phyloP scores from a whole-genome alignment of 1,139 yeast species.

The Saccharomyces pastorianus region DNA sequence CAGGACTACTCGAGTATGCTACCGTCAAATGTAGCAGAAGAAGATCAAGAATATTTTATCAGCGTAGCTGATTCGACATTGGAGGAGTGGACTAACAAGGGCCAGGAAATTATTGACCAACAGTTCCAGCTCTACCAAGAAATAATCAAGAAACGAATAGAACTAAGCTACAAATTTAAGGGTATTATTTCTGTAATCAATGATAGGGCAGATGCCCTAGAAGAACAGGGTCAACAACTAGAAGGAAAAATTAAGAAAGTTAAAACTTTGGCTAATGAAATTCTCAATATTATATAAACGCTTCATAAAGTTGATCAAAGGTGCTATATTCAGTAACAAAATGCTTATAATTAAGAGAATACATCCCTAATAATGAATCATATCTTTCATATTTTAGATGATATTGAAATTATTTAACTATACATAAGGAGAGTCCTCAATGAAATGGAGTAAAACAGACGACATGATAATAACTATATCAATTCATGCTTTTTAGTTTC shows the following conservation, averaged over 20 bases:
- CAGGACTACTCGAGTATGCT: conserved; percentile 9
- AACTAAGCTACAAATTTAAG: conserved; percentile 35
- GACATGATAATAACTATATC: conserved; percentile 5
- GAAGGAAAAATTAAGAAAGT: conserved; percentile 34
- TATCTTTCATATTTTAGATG: neutral
- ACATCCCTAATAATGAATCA: neutral
- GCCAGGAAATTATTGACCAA: conserved; percentile 23
- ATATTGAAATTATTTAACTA: neutral
- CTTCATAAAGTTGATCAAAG: conserved; percentile 8
- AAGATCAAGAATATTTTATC: conserved; percentile 22
- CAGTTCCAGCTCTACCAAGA: conserved; percentile 27
- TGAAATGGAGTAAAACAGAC: neutral
- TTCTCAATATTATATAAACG: conserved; percentile 27
- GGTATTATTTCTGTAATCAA: conserved; percentile 33
- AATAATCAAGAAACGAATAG: conserved; percentile 34
- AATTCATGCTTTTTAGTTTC: conserved; percentile 47
- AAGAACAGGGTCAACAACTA: conserved; percentile 32
- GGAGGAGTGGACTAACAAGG: conserved; percentile 35
- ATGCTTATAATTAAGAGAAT: neutral
- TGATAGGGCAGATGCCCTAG: conserved; percentile 34
- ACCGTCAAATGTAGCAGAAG: conserved; percentile 12
- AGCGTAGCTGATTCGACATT: conserved; percentile 28
- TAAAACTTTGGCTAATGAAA: conserved; percentile 36
- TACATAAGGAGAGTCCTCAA: conserved; percentile 1
- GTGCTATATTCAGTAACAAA: neutral